These are phyloP conservation scores for Russula compacta DNA, from an alignment of 768 basidiomycete species.

Conservation along the genomic window DNA sequence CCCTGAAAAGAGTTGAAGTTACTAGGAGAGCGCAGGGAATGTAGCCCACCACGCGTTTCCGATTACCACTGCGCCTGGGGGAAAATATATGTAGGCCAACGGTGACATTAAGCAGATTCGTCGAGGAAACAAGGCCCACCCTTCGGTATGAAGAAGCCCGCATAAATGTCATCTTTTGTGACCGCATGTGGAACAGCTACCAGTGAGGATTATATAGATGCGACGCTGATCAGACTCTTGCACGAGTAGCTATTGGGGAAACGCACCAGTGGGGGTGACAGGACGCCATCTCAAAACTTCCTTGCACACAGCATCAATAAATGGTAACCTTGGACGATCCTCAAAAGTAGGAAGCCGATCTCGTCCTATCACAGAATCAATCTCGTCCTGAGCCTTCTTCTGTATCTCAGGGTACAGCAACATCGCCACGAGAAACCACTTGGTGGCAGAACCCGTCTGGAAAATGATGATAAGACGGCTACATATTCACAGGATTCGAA, in stretches of 20 bases:
- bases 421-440: background rate
- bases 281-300: background rate
- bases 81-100: too few relatives aligned
- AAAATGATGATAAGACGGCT: background rate
- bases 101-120: background rate
- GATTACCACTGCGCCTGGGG: background rate
- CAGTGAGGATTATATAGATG: background rate
- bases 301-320: background rate
- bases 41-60: background rate
- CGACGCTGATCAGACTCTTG: background rate
- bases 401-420: background rate
- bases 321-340: background rate
- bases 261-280: background rate
- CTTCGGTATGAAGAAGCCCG: slow-evolving; percentile 5
- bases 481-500: background rate
- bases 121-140: background rate
- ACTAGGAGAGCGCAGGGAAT: background rate
- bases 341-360: slow-evolving; percentile 6
- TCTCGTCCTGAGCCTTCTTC: background rate
- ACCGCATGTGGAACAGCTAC: background rate
- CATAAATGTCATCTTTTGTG: slow-evolving; percentile 1
- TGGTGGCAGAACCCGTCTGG: background rate
- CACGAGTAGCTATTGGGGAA: background rate
- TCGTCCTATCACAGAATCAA: slow-evolving; percentile 3
- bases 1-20: background rate